These are phyloP conservation scores for Metschnikowia baotianmanensis DNA, from an alignment of 805 yeast genomes.

Conservation along the genomic window DNA sequence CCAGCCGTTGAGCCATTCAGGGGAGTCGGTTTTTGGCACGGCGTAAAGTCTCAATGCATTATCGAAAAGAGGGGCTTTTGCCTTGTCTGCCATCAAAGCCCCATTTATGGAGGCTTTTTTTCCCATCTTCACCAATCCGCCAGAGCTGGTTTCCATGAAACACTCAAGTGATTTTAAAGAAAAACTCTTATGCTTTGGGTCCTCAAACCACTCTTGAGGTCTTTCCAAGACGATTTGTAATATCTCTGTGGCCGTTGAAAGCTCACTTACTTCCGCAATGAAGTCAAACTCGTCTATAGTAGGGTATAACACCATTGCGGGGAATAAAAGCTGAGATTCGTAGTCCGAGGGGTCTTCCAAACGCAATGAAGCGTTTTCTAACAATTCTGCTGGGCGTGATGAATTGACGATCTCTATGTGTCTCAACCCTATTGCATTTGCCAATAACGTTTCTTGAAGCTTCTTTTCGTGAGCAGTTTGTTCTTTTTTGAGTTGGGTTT, in stretches of 20 bases:
- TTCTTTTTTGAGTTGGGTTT: constrained; percentile 33
- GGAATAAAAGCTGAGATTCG: constrained; percentile 78
- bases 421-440: constrained; percentile 61
- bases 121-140: constrained; percentile 85
- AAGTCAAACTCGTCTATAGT: constrained; percentile 81
- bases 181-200: constrained; percentile 61
- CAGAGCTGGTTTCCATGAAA: constrained; percentile 76
- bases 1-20: constrained; percentile 68
- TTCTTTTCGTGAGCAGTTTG: constrained; percentile 41
- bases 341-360: constrained; percentile 65
- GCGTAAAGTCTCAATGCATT: constrained; percentile 67
- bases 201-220: constrained; percentile 67
- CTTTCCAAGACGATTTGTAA: constrained; percentile 57
- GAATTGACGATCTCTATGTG: constrained; percentile 51
- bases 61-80: constrained; percentile 77
- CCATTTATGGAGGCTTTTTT: constrained; percentile 66
- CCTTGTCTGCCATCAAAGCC: constrained; percentile 58
- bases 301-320: constrained; percentile 80
- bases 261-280: constrained; percentile 71
- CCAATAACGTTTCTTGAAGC: constrained; percentile 42
- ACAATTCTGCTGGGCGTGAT: constrained; percentile 52
- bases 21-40: constrained; percentile 70
- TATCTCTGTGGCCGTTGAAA: constrained; percentile 62
- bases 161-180: constrained; percentile 59
- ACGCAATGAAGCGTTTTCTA: constrained; percentile 49